phyloP scores from a whole-genome alignment of 169 alveolate species.

The Plasmodium chabaudi region DNA sequence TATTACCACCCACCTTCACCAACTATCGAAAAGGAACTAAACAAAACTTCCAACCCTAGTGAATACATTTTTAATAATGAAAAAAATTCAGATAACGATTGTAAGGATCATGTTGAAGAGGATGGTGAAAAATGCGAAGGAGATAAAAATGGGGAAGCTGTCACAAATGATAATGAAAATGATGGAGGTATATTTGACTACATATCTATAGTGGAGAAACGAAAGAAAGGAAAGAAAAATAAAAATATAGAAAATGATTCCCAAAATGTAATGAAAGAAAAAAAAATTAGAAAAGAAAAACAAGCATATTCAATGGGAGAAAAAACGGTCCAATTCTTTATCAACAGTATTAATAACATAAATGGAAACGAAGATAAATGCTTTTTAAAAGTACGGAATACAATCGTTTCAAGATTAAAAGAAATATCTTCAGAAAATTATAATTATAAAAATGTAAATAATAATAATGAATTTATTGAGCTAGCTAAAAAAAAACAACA shows the following conservation, averaged over 20 bases:
- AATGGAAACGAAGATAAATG: constrained; percentile 63
- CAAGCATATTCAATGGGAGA: constrained; percentile 7
- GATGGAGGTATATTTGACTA: not conserved
- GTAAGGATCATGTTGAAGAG: not conserved
- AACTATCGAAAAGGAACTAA: not conserved
- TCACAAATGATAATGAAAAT: not conserved
- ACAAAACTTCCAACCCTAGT: too few species aligned
- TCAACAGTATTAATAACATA: constrained; percentile 28
- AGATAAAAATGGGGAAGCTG: not conserved
- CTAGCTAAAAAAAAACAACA: constrained; percentile 44
- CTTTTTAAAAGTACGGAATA: constrained; percentile 28
- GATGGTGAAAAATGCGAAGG: not conserved
- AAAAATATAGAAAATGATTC: not conserved
- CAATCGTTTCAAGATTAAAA: constrained; percentile 33
- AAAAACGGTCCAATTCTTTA: constrained; percentile 17
- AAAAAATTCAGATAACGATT: too few species aligned
- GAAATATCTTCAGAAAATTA: constrained; percentile 28
- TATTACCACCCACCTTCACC: not conserved
- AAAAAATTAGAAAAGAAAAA: not conserved
- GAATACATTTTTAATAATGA: too few species aligned
- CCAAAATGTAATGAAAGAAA: not conserved
- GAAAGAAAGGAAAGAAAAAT: not conserved
- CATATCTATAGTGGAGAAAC: not conserved
- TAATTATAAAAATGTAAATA: constrained; percentile 48
- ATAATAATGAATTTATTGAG: constrained; percentile 31